Percentiles rank a stretch among this genome's conserved stretches.
phyloP scores from a whole-genome alignment of 2,329 filamentous ascomycete genomes.

The Pseudocercospora crystallina region DNA sequence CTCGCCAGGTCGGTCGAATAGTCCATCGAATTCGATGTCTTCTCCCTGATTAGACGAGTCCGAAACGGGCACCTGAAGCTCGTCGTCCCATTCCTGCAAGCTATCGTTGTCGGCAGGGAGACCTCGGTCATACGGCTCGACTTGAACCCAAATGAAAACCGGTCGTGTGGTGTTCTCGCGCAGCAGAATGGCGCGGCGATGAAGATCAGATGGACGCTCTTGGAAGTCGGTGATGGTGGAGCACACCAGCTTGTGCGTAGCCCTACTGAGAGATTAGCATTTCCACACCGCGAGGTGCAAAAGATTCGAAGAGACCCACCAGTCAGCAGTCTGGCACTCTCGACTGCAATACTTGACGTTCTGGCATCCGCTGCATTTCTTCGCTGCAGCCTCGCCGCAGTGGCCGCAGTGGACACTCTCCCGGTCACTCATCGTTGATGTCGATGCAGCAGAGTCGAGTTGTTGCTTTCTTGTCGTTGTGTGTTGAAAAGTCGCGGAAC shows the following conservation, averaged over 20 bases:
- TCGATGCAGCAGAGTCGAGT: too few relatives aligned
- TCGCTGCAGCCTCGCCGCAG: slow-evolving; percentile 21
- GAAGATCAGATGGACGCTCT: not conserved
- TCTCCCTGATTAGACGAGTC: not conserved
- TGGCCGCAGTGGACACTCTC: not conserved
- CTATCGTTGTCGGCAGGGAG: not conserved
- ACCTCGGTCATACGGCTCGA: not conserved
- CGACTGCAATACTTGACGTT: slow-evolving; percentile 46
- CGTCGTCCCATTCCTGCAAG: not conserved
- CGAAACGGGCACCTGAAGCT: not conserved
- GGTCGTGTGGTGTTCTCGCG: not conserved
- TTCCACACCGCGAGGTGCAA: not conserved
- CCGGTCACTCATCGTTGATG: not conserved
- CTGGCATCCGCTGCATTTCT: slow-evolving; percentile 50
- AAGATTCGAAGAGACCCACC: not conserved
- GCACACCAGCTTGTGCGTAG: not conserved
- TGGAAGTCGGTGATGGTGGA: not conserved
- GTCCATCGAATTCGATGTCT: not conserved
- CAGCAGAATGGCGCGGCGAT: not conserved
- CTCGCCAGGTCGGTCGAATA: not conserved
- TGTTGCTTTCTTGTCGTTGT: too few relatives aligned
- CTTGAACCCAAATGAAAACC: not conserved
- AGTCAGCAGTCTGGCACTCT: slow-evolving; percentile 7
- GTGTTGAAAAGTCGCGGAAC: too few relatives aligned
- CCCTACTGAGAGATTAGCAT: not conserved